A percentile compares a stretch with the other conserved stretches of the same genome.
These are phyloP conservation scores for Prunus kanzakura DNA, from an alignment of 306 rosid genomes.

Conservation along the genomic window DNA sequence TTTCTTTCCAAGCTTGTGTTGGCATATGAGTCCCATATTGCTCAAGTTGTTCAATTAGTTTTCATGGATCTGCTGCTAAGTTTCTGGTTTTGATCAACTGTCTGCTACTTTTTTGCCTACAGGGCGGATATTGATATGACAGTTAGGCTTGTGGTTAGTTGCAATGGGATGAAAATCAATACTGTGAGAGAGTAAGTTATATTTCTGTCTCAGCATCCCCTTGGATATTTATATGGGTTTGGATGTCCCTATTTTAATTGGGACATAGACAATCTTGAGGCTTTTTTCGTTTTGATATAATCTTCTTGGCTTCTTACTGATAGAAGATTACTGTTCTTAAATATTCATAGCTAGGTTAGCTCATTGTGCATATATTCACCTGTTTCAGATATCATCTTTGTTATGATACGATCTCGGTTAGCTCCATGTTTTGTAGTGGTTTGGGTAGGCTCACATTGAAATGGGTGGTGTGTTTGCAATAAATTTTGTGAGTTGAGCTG, in stretches of 20 bases:
- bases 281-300: not conserved
- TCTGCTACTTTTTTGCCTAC: conserved; percentile 24
- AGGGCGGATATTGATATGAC: conserved; percentile 89
- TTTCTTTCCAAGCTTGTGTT: conserved; percentile 11
- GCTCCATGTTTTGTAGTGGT: not conserved
- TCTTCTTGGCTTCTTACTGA: too few species aligned
- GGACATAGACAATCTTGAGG: not conserved
- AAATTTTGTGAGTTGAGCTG: not conserved
- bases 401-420: not conserved
- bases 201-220: conserved; percentile 10
- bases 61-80: conserved; percentile 18
- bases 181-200: conserved; percentile 69
- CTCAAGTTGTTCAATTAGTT: conserved; percentile 22
- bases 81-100: conserved; percentile 25
- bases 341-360: not conserved
- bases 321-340: not conserved
- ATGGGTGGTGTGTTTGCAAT: not conserved
- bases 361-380: too few species aligned
- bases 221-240: not conserved
- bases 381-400: not conserved
- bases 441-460: not conserved
- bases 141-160: conserved; percentile 84
- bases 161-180: conserved; percentile 75
- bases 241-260: not conserved
- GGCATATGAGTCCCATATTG: conserved; percentile 5